Base-by-base conservation (phyloP, 768 basidiomycete species). In the Harrya chromipes region DNA sequence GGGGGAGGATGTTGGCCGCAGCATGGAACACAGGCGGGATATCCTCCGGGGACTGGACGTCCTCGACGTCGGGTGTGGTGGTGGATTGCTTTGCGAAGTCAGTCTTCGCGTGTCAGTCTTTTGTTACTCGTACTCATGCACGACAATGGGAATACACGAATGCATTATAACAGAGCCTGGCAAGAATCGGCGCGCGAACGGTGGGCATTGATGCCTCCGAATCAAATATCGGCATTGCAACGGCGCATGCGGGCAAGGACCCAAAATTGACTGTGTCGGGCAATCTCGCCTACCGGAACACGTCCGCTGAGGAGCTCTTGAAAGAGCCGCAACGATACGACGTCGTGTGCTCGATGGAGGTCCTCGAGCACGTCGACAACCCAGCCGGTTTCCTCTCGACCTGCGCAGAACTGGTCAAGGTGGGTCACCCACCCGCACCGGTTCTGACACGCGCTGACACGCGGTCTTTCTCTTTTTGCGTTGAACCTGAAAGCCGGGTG, bases 321-420 rank as follows among this genome's bases (percentile, higher is more conserved):
- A 62, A 76, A 11, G 82, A 83, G 5, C 65, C 78, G 13, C 77
- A 76, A 57, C 81, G 81, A 44, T 98, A 86, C 63, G 95, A 98
- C 65, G 80, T 94, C 17, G 94, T 99, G 13, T 97, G 93, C 64
- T 89, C 94, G 10, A 91, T 98, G 91, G 97, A 99, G 68, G 95
- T 99, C 8, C 65, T 99, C 26, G 97, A 99, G 71, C 97, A 99
- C 62, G 97, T 99, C 43, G 90, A 97, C 64, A 86, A 95, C 61
- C 94, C 97, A 1, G 75, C 81, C 6, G 76, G 78, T 7, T 99
- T 99, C 67, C 76, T 99, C 42, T 74, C 80, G 24, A 82, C 85
- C 34, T 87, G 93, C 56, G 88, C 88, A 0, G 77, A 85, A 50
- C 78, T 98, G 26, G 81, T 95, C 57, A 98, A 97, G 74, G 94